phyloP scores from a whole-genome alignment of 805 yeast species.

The Schizosaccharomyces japonicus region DNA sequence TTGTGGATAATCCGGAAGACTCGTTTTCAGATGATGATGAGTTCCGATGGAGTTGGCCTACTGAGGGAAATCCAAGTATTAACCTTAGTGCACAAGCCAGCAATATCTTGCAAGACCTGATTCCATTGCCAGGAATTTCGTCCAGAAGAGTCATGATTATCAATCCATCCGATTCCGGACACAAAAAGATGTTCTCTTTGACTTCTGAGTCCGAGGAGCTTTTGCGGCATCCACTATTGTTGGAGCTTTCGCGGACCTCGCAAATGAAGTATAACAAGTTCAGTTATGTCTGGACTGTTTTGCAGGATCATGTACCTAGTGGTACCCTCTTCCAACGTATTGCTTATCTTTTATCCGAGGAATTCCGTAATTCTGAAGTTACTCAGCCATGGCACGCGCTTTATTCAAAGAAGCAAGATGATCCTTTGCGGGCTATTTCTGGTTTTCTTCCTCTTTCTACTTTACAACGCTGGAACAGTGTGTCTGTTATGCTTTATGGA shows the following conservation, averaged over 20 bases:
- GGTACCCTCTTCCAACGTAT: not conserved
- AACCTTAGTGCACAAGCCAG: not conserved
- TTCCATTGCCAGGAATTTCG: not conserved
- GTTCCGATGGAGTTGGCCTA: not conserved
- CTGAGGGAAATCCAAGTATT: not conserved
- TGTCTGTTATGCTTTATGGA: constrained; percentile 25
- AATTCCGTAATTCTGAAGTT: not conserved
- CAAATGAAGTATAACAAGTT: not conserved
- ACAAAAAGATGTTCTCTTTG: not conserved
- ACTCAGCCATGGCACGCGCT: not conserved
- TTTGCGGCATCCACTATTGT: not conserved
- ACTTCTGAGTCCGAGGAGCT: not conserved
- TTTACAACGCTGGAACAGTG: constrained; percentile 44
- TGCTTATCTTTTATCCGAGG: not conserved
- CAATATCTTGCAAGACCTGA: not conserved
- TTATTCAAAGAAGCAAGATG: constrained; percentile 1
- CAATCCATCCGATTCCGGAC: not conserved
- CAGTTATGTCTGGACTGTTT: not conserved
- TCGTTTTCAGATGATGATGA: not conserved
- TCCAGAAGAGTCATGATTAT: not conserved
- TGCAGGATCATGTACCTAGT: not conserved
- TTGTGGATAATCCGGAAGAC: not conserved
- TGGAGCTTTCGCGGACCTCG: no score
- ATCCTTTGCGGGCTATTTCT: constrained; percentile 10
- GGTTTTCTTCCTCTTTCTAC: constrained; percentile 22